Evolutionary conservation across 2,329 filamentous ascomycete species (phyloP).

Genomic region (Didymella arachidicola): DNA sequence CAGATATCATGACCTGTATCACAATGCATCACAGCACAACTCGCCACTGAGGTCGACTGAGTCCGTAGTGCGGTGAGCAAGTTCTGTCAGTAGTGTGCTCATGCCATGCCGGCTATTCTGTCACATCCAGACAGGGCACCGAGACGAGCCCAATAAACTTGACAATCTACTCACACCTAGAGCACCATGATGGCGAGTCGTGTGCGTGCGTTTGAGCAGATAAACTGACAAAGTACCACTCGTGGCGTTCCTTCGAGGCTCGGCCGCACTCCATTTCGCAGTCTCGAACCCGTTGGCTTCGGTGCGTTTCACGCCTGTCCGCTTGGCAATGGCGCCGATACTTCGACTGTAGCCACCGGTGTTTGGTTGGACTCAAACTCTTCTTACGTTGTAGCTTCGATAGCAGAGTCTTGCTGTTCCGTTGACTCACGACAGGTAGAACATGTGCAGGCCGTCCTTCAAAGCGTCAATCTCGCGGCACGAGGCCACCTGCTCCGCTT

Average conservation of each 20-base stretch:
- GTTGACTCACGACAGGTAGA: conserved; percentile 10
- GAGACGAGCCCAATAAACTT: not conserved
- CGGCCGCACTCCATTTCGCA: not conserved
- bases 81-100: not conserved
- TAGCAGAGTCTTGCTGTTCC: not conserved
- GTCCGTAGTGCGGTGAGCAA: not conserved
- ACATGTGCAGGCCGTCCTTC: conserved; percentile 24
- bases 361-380: not conserved
- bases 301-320: not conserved
- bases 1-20: not conserved
- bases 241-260: conserved; percentile 11
- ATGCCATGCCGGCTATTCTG: not conserved
- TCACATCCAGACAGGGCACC: too few relatives aligned
- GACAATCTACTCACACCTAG: not conserved
- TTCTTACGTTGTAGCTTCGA: not conserved
- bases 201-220: conserved; percentile 16
- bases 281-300: not conserved
- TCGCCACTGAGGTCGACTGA: not conserved
- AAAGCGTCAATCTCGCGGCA: conserved; percentile 17
- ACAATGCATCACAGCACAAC: not conserved
- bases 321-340: not conserved
- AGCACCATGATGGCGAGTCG: not conserved
- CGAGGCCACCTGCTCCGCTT: conserved; percentile 18
- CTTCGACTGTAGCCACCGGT: not conserved
- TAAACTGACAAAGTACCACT: conserved; percentile 7